These are phyloP conservation scores for Galerina marginata DNA, from an alignment of 768 basidiomycete genomes.

Conservation along the genomic window DNA sequence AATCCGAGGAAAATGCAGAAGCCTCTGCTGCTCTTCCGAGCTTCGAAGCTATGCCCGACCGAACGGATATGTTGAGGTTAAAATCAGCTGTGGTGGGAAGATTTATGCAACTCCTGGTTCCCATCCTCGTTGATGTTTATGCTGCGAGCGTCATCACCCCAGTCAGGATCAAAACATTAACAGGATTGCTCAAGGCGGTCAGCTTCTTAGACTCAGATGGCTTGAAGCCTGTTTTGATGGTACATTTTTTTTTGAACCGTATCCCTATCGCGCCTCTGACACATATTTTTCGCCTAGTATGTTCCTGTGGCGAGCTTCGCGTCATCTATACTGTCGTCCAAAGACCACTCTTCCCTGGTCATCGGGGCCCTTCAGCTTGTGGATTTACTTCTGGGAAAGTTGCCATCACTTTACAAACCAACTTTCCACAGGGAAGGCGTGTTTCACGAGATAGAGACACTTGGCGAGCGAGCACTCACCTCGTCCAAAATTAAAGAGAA, in stretches of 20 bases:
- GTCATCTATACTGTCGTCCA: slow-evolving; percentile 90
- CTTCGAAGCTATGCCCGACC: slow-evolving; percentile 48
- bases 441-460: slow-evolving; percentile 87
- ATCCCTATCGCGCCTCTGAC: slow-evolving; percentile 5
- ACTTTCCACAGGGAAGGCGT: slow-evolving; percentile 95
- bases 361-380: slow-evolving; percentile 92
- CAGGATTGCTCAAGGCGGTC: slow-evolving; percentile 87
- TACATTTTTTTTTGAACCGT: slow-evolving; percentile 41
- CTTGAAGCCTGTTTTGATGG: slow-evolving; percentile 77
- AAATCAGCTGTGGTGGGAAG: slow-evolving; percentile 78
- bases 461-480: slow-evolving; percentile 69
- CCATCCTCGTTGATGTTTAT: slow-evolving; percentile 97
- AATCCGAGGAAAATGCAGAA: slow-evolving; percentile 44
- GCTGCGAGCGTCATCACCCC: slow-evolving; percentile 93
- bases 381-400: slow-evolving; percentile 85
- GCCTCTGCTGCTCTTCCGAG: slow-evolving; percentile 36
- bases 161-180: slow-evolving; percentile 88
- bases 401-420: slow-evolving; percentile 84
- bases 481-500: slow-evolving; percentile 57
- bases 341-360: slow-evolving; percentile 87
- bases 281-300: slow-evolving; percentile 51
- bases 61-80: slow-evolving; percentile 77
- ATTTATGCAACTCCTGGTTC: slow-evolving; percentile 89
- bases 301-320: slow-evolving; percentile 97
- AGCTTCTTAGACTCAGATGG: slow-evolving; percentile 84